Evolutionary conservation across 73 alveolate species (phyloP), one percentile per base, ranked within the genome.

Genomic region (Urostyla sp.): DNA sequence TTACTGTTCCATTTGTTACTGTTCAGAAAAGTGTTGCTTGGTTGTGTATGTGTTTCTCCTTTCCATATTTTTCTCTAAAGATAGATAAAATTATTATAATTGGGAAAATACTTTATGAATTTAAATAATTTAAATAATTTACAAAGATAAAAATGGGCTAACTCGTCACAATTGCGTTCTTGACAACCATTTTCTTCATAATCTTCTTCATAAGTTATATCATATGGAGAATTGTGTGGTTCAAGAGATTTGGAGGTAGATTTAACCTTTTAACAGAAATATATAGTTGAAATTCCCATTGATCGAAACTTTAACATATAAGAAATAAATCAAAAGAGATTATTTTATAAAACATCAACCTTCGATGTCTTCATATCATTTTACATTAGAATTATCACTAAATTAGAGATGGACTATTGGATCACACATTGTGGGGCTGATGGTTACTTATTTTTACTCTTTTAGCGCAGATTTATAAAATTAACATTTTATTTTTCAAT

Each of bases 391-490:
- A 44, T 89, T 8, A 67, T 83, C 50, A 58, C 43, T 35, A 61
- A 80, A 37, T 72, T 84, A 24, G 87, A 77, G 35, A 76, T 53
- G 83, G 90, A 84, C 43, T 83, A 89, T 53, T 84, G 91, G 85
- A 37, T 67, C 34, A 57, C 63, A 5, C 77, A 84, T 60, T 72
- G 88, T 15, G 97, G 97, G 11, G 40, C 80, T 18, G 97, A 90
- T 35, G 97, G 95, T 24, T 90, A 87, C 38, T 40, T 87, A 1
- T 90, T 81, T 79, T 46, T 90, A 44, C 79, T 90, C 30, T 90
- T 90, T 49, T 79, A 90, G 52, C 67, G 94, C 10, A 44, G 82
- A 38, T 32, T 90, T 57, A 28, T 90, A 73, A 34, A 32, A 44
- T 66, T 87, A 45, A 24, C 74, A 40, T 31, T 90, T 3, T 74